These are phyloP conservation scores for Colletotrichum sansevieriae DNA, from an alignment of 2,329 filamentous ascomycete genomes.

Conservation along the genomic window DNA sequence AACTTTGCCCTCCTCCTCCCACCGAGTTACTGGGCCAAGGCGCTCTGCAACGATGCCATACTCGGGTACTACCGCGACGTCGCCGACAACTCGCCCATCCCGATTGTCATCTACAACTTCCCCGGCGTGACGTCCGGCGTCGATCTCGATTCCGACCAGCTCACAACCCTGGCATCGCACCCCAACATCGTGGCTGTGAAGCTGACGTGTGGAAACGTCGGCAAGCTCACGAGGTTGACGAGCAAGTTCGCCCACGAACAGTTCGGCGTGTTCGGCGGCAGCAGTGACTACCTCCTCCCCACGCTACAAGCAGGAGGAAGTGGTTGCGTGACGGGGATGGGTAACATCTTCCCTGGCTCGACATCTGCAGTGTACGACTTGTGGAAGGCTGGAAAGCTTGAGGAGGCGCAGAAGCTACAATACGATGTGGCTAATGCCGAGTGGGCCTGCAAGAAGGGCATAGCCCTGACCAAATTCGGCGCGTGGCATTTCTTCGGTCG, in stretches of 20 bases:
- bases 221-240: slow-evolving; percentile 67
- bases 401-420: slow-evolving; percentile 56
- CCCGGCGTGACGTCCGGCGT: slow-evolving; percentile 44
- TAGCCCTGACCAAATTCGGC: slow-evolving; percentile 61
- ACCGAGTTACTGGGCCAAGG: slow-evolving; percentile 75
- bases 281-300: slow-evolving; percentile 58
- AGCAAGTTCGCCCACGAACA: slow-evolving; percentile 53
- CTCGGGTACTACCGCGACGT: slow-evolving; percentile 73
- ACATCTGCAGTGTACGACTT: slow-evolving; percentile 56
- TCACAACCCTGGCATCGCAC: slow-evolving; percentile 60
- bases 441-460: slow-evolving; percentile 64
- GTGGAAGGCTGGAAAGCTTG: slow-evolving; percentile 53
- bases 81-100: slow-evolving; percentile 60
- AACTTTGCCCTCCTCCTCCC: slow-evolving; percentile 77
- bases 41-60: slow-evolving; percentile 70
- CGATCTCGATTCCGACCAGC: slow-evolving; percentile 44
- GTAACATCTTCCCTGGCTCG: slow-evolving; percentile 60
- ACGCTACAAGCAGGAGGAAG: slow-evolving; percentile 55
- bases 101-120: slow-evolving; percentile 46
- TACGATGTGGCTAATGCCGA: slow-evolving; percentile 60
- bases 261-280: slow-evolving; percentile 59
- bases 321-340: slow-evolving; percentile 60
- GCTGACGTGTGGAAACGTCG: slow-evolving; percentile 63
- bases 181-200: slow-evolving; percentile 74
- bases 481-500: slow-evolving; percentile 57